Evolutionary conservation across 371 early-diverging fungal species (phyloP).

Genomic region (Lichtheimia ramosa): DNA sequence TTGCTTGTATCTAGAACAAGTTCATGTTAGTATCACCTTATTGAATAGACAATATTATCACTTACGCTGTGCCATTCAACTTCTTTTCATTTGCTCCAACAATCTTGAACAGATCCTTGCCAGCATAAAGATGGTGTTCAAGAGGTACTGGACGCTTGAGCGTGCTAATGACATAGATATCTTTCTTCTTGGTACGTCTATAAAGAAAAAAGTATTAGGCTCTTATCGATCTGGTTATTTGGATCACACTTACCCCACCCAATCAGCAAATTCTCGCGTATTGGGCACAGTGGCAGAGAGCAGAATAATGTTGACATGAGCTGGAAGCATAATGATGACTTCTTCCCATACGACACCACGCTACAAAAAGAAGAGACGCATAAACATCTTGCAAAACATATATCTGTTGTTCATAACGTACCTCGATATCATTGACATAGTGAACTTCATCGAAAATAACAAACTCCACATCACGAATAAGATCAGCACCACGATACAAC

Average conservation of each 20-base stretch:
- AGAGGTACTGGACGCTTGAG: conserved; percentile 96
- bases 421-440: conserved; percentile 97
- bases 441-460: conserved; percentile 99
- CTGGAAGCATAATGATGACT: conserved; percentile 99
- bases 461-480: conserved; percentile 98
- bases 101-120: conserved; percentile 82
- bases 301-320: conserved; percentile 91
- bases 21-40: neutral
- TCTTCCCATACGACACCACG: conserved; percentile 99
- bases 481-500: conserved; percentile 97
- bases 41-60: neutral
- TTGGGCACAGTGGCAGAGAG: conserved; percentile 99
- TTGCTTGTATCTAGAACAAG: conserved; percentile 58
- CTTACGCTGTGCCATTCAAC: conserved; percentile 38
- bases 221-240: neutral
- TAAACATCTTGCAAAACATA: neutral
- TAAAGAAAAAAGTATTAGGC: neutral
- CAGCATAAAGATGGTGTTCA: conserved; percentile 92
- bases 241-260: conserved; percentile 86
- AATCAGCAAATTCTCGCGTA: conserved; percentile 98
- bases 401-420: conserved; percentile 13
- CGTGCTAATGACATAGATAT: conserved; percentile 98
- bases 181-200: conserved; percentile 92
- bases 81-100: conserved; percentile 70
- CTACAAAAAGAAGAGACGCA: conserved; percentile 37